Conservation (phyloP, 441 rosid species). For the Iberis amara region DNA sequence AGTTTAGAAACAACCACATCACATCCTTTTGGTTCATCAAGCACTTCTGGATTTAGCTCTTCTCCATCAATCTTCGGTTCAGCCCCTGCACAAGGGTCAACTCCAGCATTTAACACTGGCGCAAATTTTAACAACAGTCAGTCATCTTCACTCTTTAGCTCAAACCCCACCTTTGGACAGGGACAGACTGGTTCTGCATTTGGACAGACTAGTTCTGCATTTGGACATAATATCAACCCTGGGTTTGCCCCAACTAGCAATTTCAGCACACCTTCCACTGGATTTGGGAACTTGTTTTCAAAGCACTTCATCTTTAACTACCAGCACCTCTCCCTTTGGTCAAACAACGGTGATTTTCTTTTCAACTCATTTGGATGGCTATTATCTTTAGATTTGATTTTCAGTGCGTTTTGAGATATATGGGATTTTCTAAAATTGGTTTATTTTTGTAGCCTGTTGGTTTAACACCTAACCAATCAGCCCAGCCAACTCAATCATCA, state of each 20-base stretch:
- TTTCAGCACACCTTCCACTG: constrained; percentile 55
- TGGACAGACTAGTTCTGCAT: constrained; percentile 42
- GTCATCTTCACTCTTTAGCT: constrained; percentile 50
- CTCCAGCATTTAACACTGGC: constrained; percentile 43
- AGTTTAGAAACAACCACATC: constrained; percentile 40
- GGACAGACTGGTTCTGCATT: constrained; percentile 47
- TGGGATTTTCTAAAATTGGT: constrained; percentile 5
- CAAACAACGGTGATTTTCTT: constrained; percentile 43
- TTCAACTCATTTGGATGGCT: too few species aligned
- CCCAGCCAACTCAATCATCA: constrained; percentile 60
- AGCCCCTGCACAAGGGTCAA: constrained; percentile 39
- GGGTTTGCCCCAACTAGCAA: constrained; percentile 47
- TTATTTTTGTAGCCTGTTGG: constrained; percentile 47
- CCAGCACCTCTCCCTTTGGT: constrained; percentile 48
- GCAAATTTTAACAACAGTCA: constrained; percentile 42
- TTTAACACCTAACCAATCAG: constrained; percentile 51
- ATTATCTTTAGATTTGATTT: too few species aligned
- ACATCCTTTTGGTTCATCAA: constrained; percentile 47
- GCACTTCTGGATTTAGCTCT: constrained; percentile 43
- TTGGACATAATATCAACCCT: constrained; percentile 45
- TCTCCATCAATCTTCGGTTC: constrained; percentile 58
- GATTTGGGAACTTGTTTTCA: constrained; percentile 51
- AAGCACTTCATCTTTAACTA: constrained; percentile 42
- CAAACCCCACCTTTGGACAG: constrained; percentile 48
- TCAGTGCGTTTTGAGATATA: too few species aligned